Base-by-base conservation (phyloP, 2,329 filamentous ascomycete species). In the Chlorencoelia australis region DNA sequence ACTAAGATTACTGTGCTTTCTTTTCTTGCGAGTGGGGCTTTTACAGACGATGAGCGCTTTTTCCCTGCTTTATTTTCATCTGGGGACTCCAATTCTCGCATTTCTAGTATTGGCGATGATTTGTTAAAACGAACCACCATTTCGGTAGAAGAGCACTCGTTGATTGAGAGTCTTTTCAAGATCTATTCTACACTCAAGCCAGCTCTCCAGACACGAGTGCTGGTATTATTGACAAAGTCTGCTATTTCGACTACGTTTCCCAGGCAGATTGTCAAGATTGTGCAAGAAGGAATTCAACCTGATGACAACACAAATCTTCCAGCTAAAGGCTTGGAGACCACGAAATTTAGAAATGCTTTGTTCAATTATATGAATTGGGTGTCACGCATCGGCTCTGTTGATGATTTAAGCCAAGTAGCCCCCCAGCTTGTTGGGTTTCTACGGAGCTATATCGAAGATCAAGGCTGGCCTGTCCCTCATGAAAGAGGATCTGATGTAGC, bases 341-440 rank as follows among this genome's bases (percentile, higher is more conserved):
- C 75, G 1, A 93, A 91, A 56, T 70, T 95, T 7, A 75, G 87
- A 46, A 79, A 77, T 30, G 84, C 88, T 1, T 69, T 94, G 4
- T 91, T 96, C 51, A 75, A 80, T 25, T 94, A 89, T 49, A 74
- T 94, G 38, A 83, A 85, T 34, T 96, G 88, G 75, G 76, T 91
- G 8, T 83, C 88, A 7, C 75, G 81, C 20, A 76, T 86, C 49
- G 83, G 80, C 6, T 70, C 76, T 1, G 50, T 63, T 19, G 61
- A 69, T 1, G 69, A 75, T 33, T 73, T 91, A 10, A 64, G 67
- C 36, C 60, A 67, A 7, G 77, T 93, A 47, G 83, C 82, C 0
- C 67, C 73, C 2, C 71, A 72, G 27, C 68, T 93, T 3, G 75
- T 94, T 13, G 60, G 70, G 7, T 73, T 77, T 30, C 63, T 96